Evolutionary conservation across 2,329 filamentous ascomycete species (phyloP).

Genomic region (Diaporthe aspalathi): DNA sequence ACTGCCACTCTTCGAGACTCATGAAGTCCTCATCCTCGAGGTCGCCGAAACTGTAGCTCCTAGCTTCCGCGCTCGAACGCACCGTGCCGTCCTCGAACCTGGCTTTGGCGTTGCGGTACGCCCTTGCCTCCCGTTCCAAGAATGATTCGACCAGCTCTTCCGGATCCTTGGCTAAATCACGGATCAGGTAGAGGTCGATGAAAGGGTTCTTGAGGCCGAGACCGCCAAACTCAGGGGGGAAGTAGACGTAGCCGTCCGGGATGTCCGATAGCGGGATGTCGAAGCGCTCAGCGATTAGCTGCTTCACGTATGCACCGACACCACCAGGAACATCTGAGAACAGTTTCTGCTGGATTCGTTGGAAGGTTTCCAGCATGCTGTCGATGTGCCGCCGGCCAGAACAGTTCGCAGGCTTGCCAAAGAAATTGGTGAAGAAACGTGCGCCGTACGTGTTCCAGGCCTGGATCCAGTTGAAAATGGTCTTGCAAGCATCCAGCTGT

Average conservation of each 20-base stretch:
- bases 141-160: conserved; percentile 44
- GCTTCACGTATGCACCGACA: conserved; percentile 56
- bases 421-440: conserved; percentile 68
- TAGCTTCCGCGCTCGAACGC: not conserved
- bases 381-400: conserved; percentile 67
- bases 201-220: conserved; percentile 54
- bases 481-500: conserved; percentile 64
- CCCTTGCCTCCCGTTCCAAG: conserved; percentile 48
- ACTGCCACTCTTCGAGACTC: conserved; percentile 52
- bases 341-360: conserved; percentile 62
- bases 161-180: conserved; percentile 44
- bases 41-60: conserved; percentile 35
- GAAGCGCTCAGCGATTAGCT: conserved; percentile 62
- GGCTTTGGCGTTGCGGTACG: conserved; percentile 49
- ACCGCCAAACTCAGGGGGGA: conserved; percentile 53
- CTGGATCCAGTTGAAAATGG: conserved; percentile 68
- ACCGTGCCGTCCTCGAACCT: conserved; percentile 45
- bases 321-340: conserved; percentile 52
- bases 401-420: conserved; percentile 65
- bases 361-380: conserved; percentile 63
- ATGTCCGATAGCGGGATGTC: conserved; percentile 48
- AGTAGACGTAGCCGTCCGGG: conserved; percentile 55
- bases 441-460: conserved; percentile 70
- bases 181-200: conserved; percentile 44
- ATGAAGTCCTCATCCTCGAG: conserved; percentile 49